Evolutionary conservation across 78 protist species (phyloP).

Genomic region (Cavenderia fasciculata): DNA sequence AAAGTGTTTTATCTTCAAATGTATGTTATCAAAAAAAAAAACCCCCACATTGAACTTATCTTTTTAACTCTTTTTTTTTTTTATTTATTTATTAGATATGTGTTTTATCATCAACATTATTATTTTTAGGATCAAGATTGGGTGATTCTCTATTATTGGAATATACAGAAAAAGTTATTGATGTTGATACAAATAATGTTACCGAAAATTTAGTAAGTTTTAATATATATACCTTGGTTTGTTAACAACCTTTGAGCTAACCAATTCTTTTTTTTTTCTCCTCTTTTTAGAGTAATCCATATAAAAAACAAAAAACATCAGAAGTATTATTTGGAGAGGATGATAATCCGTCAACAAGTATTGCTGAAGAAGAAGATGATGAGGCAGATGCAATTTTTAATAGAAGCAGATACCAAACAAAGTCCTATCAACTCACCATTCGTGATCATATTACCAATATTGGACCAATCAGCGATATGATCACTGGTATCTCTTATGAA

Average conservation of each 20-base stretch:
- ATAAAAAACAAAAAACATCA: constrained; percentile 62
- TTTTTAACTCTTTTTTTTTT: neutral
- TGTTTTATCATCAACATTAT: constrained; percentile 29
- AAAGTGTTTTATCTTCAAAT: constrained; percentile 69
- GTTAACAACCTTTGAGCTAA: neutral
- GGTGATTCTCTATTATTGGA: constrained; percentile 78
- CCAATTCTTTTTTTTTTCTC: no score
- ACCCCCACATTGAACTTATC: neutral
- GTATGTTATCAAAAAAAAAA: neutral
- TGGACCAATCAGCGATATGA: constrained; percentile 68
- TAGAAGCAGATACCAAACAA: constrained; percentile 47
- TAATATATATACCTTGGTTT: no score
- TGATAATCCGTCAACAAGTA: neutral
- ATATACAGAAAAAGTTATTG: constrained; percentile 17
- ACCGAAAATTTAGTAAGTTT: constrained; percentile 5
- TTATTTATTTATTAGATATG: constrained; percentile 28
- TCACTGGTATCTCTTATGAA: constrained; percentile 23
- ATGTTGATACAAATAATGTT: constrained; percentile 10
- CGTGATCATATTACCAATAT: constrained; percentile 66
- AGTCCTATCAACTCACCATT: constrained; percentile 58
- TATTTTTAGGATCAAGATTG: constrained; percentile 77
- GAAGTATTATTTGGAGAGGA: constrained; percentile 57
- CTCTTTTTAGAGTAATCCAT: constrained; percentile 29
- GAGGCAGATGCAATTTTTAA: constrained; percentile 65
- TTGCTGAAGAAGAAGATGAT: constrained; percentile 10